These are phyloP conservation scores for Citrus cavaleriei DNA, from an alignment of 345 rosid species.

Conservation along the genomic window DNA sequence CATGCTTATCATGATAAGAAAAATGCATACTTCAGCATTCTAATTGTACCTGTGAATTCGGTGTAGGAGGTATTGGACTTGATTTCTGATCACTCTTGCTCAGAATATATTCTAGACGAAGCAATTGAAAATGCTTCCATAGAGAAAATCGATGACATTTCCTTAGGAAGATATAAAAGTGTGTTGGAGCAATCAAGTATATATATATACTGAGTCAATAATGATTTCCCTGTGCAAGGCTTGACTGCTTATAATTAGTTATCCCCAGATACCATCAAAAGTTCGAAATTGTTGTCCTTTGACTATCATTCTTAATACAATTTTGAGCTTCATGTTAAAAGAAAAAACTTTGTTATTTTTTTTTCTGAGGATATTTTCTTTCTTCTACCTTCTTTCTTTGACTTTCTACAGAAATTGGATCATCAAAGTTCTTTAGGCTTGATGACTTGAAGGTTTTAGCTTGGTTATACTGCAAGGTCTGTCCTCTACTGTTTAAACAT, in stretches of 20 bases:
- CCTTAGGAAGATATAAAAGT: background rate
- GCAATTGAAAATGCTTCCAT: background rate
- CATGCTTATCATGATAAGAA: background rate
- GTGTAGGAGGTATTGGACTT: background rate
- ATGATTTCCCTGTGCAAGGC: background rate
- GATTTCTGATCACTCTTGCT: background rate
- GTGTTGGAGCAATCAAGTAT: background rate
- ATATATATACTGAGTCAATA: background rate
- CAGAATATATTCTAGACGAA: background rate
- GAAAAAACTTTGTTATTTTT: background rate
- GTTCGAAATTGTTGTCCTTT: background rate
- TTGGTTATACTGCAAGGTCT: conserved; percentile 78
- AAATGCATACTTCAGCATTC: background rate
- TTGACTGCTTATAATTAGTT: background rate
- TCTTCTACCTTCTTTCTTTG: conserved; percentile 1
- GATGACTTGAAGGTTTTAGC: conserved; percentile 72
- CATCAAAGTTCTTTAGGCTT: conserved; percentile 72
- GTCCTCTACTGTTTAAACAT: conserved; percentile 16
- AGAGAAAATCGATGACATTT: background rate
- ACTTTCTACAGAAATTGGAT: conserved; percentile 62
- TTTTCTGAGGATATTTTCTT: background rate
- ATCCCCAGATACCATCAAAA: background rate
- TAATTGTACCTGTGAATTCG: background rate
- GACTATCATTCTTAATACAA: no score
- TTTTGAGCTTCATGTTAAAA: no score